phyloP scores from a whole-genome alignment of 1,139 yeast species.

The Debaryomyces sp. region DNA sequence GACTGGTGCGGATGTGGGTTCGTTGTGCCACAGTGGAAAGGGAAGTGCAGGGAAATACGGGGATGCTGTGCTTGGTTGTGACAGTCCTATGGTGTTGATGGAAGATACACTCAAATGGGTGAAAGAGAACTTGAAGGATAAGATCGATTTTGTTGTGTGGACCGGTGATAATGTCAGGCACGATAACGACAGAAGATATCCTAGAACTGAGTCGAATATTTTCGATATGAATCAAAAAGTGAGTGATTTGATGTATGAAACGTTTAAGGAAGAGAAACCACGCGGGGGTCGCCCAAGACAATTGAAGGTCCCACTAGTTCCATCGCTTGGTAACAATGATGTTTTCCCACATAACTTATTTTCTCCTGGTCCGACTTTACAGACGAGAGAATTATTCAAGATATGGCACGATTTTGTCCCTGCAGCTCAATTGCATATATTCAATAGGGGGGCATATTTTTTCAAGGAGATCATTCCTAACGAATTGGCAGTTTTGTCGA shows the following conservation, averaged over 20 bases:
- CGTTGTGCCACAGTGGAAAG: conserved; percentile 61
- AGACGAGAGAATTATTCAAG: conserved; percentile 72
- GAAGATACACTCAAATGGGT: conserved; percentile 71
- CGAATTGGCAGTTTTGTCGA: conserved; percentile 73
- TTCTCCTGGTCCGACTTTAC: conserved; percentile 83
- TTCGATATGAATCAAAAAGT: conserved; percentile 68
- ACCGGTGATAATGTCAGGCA: conserved; percentile 89
- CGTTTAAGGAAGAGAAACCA: conserved; percentile 48
- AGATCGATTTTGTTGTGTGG: conserved; percentile 86
- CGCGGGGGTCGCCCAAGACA: conserved; percentile 41
- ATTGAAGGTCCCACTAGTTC: conserved; percentile 55
- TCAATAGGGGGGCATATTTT: conserved; percentile 74
- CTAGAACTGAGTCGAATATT: conserved; percentile 72
- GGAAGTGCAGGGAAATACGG: conserved; percentile 69
- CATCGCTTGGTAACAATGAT: conserved; percentile 83
- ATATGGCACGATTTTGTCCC: conserved; percentile 81
- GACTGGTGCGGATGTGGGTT: conserved; percentile 51
- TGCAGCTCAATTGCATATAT: conserved; percentile 71
- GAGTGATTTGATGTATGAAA: conserved; percentile 52
- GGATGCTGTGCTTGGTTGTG: conserved; percentile 75
- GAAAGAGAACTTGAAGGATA: conserved; percentile 60
- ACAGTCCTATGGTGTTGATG: conserved; percentile 64
- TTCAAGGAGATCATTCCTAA: conserved; percentile 77
- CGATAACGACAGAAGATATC: conserved; percentile 73
- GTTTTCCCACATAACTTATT: conserved; percentile 87